Evolutionary conservation across 148 eudicot genomes (phyloP), one percentile per base, ranked within the genome.

Genomic region (Amaranthus cruentus): DNA sequence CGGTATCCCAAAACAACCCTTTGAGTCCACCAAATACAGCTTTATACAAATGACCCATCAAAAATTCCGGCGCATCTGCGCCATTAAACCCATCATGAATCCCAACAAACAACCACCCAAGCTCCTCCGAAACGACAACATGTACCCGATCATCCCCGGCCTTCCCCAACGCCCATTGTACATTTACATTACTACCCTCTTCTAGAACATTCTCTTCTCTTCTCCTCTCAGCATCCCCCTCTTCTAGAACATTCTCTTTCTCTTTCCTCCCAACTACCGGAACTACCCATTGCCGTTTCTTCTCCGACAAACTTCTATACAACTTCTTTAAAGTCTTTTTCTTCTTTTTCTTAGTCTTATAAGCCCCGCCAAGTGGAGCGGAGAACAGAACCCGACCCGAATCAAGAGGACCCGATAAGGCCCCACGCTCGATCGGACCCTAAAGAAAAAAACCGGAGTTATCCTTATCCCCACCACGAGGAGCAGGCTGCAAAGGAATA

Each of bases 141-240:
- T 96, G 99, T 4, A 96, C 99, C 62, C 99, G 84, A 87, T 96
- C 99, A 81, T 96, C 99, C 4, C 99, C 99, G 3, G 99, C 99
- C 78, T 92, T 92, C 59, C 99, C 97, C 64, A 96, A 70, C 6
- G 99, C 99, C 99, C 99, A 96, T 80, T 96, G 92, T 21, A 96
- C 94, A 88, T 96, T 92, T 38, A 96, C 94, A 88, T 96, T 92
- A 43, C 85, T 83, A 53, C 79, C 81, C 65, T 80, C 85, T 13
- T 71, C 55, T 55, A 62, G 47, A 74, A 82, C 90, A 53, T 53
- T 60, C 73, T 81, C 83, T 43, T 28, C 77, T 11, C 46, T 67
- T n/a, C 79, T 77, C 47, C 66, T 69, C 6, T 49, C 79, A 7
- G 13, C 57, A 56, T 15, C 76, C 49, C 15, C 77, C 6, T 55